A percentile compares a stretch with the other conserved stretches of the same genome.
These are phyloP conservation scores for Russula dissimulans DNA, from an alignment of 768 basidiomycete species.

Conservation along the genomic window DNA sequence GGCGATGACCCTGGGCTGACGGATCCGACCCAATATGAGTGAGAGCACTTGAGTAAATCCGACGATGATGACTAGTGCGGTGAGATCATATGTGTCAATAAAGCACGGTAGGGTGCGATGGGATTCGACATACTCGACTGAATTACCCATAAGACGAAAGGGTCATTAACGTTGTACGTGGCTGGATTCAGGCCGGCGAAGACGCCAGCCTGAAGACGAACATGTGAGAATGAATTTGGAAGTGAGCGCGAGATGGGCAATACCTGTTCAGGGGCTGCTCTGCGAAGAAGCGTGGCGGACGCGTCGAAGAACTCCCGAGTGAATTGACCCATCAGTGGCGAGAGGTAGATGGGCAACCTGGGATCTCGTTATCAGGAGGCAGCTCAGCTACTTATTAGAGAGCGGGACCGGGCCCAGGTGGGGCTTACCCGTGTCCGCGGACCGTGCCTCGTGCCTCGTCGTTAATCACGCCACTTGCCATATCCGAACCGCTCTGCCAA, in stretches of 20 bases:
- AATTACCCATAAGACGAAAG: constrained; percentile 68
- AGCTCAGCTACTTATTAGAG: too few relatives aligned
- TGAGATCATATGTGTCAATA: too few relatives aligned
- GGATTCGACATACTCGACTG: constrained; percentile 49
- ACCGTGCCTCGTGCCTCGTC: too few relatives aligned
- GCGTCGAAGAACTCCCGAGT: constrained; percentile 29
- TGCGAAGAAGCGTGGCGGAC: constrained; percentile 31
- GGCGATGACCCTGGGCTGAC: constrained; percentile 88
- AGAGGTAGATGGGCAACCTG: not conserved
- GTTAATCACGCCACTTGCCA: too few relatives aligned
- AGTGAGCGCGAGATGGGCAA: not conserved
- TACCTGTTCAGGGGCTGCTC: constrained; percentile 27
- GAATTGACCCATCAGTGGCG: constrained; percentile 39
- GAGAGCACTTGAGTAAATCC: constrained; percentile 66
- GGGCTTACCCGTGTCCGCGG: too few relatives aligned
- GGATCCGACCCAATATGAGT: constrained; percentile 53
- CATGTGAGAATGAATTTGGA: not conserved
- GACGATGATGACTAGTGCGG: constrained; percentile 62
- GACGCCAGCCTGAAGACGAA: constrained; percentile 51
- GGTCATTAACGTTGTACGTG: constrained; percentile 51
- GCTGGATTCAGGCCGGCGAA: constrained; percentile 70
- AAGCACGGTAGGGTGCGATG: not conserved
- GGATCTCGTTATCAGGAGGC: too few relatives aligned
- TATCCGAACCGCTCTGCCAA: too few relatives aligned
- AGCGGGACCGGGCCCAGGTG: too few relatives aligned